Conservation (phyloP, 1,284 basidiomycete genomes). For the Sporisorium exsertum region DNA sequence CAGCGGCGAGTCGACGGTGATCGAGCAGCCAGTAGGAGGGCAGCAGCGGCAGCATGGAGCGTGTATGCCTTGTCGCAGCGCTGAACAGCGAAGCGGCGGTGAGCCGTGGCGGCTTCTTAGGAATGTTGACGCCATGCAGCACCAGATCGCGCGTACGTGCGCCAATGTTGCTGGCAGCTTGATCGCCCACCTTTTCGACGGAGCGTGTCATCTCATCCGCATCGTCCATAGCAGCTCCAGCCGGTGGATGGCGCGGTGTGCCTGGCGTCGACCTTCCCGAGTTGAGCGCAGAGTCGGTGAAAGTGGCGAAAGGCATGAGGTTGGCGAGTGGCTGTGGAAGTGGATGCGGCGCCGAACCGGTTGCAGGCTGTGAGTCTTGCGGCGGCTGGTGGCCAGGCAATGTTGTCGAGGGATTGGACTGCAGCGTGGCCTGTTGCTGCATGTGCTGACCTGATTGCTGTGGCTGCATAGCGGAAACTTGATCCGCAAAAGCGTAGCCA, state of each 20-base stretch:
- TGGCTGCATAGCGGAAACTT: conserved; percentile 6
- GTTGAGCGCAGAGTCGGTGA: conserved; percentile 41
- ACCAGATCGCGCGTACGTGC: conserved; percentile 45
- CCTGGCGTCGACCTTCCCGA: conserved; percentile 40
- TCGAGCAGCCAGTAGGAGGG: conserved; percentile 50
- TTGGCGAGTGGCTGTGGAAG: conserved; percentile 27
- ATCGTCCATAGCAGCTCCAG: conserved; percentile 25
- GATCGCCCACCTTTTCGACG: conserved; percentile 47
- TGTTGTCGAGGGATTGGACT: neutral
- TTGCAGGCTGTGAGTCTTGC: no score
- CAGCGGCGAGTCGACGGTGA: conserved; percentile 36
- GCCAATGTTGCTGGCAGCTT: conserved; percentile 46
- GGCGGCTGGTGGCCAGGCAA: conserved; percentile 8
- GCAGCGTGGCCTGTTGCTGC: conserved; percentile 11
- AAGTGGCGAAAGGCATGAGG: conserved; percentile 38
- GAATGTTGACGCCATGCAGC: conserved; percentile 54
- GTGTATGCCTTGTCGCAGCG: conserved; percentile 35
- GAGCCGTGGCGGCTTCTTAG: conserved; percentile 48
- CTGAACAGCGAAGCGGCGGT: conserved; percentile 48
- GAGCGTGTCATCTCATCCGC: conserved; percentile 44
- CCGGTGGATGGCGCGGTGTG: conserved; percentile 28
- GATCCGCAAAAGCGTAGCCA: conserved; percentile 22
- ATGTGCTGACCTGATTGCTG: conserved; percentile 9
- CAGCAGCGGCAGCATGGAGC: conserved; percentile 31
- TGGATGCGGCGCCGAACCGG: conserved; percentile 10